Conservation (phyloP, 75 land plant genomes). For the Gnetum montanum region DNA sequence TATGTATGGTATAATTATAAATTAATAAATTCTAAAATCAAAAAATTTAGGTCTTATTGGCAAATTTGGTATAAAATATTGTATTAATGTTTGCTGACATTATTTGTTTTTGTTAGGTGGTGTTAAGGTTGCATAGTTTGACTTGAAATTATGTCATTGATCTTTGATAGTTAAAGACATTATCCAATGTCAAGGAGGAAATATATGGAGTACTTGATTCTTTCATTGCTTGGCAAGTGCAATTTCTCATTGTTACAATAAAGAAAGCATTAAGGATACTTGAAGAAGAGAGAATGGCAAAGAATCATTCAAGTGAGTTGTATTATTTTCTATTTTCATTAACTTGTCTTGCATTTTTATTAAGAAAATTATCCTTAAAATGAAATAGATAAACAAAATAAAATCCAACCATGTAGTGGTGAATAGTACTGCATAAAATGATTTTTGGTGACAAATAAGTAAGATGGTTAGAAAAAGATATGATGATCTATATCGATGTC, state of each 20-base stretch:
- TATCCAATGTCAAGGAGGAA: conserved; percentile 94
- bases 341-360: too few relatives aligned
- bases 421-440: too few relatives aligned
- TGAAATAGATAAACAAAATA: too few relatives aligned
- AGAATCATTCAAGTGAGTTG: conserved; percentile 97
- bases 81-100: not conserved
- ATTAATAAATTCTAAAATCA: too few relatives aligned
- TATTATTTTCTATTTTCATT: too few relatives aligned
- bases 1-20: too few relatives aligned
- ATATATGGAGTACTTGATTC: conserved; percentile 92
- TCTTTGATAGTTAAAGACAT: conserved; percentile 32
- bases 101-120: not conserved
- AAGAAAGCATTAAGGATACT: conserved; percentile 85
- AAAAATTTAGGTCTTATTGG: not conserved
- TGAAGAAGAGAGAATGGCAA: conserved; percentile 68
- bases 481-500: too few relatives aligned
- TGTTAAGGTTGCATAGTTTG: too few relatives aligned
- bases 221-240: conserved; percentile 93
- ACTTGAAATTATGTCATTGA: not conserved
- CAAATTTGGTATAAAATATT: not conserved
- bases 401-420: too few relatives aligned
- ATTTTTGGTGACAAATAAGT: too few relatives aligned
- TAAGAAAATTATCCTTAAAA: too few relatives aligned
- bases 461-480: too few relatives aligned
- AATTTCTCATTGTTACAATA: conserved; percentile 81